A percentile compares a stretch with the other conserved stretches of the same genome.
phyloP scores from a whole-genome alignment of 78 protist species.

The Monosiga brevicollis region DNA sequence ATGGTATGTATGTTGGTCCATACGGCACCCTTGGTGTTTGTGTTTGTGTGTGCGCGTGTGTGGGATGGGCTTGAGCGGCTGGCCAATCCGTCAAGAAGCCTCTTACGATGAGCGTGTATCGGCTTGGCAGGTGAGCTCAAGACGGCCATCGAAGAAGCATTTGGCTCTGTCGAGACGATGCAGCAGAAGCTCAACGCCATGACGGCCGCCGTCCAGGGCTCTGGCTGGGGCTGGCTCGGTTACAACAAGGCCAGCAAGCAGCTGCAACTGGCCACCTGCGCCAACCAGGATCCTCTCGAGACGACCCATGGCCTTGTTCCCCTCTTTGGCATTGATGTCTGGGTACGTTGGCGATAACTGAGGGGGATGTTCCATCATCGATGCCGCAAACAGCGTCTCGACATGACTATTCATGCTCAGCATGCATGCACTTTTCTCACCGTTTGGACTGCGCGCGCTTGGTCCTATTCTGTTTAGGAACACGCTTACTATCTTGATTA shows the following conservation, averaged over 20 bases:
- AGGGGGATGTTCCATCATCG: too few relatives aligned
- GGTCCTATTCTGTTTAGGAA: too few relatives aligned
- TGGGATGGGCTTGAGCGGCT: too few relatives aligned
- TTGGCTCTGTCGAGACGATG: conserved; percentile 48
- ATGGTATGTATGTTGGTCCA: conserved; percentile 16
- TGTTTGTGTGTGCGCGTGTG: background rate
- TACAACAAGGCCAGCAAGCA: conserved; percentile 33
- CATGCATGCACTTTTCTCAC: too few relatives aligned
- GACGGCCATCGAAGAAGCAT: conserved; percentile 4
- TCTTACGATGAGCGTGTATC: too few relatives aligned
- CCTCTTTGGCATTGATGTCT: conserved; percentile 76
- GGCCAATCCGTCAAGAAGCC: too few relatives aligned
- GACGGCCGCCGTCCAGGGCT: conserved; percentile 81
- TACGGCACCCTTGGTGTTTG: background rate
- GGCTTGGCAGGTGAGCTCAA: background rate
- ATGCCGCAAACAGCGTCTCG: too few relatives aligned
- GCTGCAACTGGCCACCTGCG: conserved; percentile 37
- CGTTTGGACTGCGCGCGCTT: too few relatives aligned
- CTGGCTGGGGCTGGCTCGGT: conserved; percentile 78
- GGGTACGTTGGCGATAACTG: too few relatives aligned
- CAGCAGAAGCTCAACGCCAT: conserved; percentile 49
- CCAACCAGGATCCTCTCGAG: conserved; percentile 71
- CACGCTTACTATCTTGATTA: conserved; percentile 79
- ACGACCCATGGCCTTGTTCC: conserved; percentile 38
- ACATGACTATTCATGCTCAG: too few relatives aligned